phyloP scores from a whole-genome alignment of 495 filamentous ascomycete species.

The Neurospora tetraspora region DNA sequence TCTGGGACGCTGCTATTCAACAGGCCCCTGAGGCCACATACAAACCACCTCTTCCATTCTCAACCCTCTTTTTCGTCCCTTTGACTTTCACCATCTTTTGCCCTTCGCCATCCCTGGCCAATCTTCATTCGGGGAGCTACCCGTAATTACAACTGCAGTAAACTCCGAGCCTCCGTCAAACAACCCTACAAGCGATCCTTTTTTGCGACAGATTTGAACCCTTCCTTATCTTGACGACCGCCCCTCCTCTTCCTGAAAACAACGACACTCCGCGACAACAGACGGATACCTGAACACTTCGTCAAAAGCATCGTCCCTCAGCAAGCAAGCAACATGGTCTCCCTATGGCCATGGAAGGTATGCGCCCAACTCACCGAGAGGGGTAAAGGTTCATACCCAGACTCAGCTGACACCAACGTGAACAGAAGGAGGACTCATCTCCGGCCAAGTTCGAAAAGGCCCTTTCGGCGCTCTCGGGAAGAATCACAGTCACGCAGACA shows the following conservation, averaged over 20 bases:
- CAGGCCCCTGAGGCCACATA: not conserved
- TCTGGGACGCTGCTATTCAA: not conserved
- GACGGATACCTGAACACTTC: not conserved
- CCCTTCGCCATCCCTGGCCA: not conserved
- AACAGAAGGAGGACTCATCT: slow-evolving; percentile 69
- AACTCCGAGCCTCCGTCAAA: not conserved
- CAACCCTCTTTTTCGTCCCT: not conserved
- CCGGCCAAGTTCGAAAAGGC: slow-evolving; percentile 89
- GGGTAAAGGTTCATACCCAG: slow-evolving; percentile 9
- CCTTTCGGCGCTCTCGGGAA: slow-evolving; percentile 66
- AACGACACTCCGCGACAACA: not conserved
- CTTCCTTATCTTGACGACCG: not conserved
- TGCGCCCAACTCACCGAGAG: slow-evolving; percentile 1
- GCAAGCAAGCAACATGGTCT: slow-evolving; percentile 51
- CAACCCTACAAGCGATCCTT: not conserved
- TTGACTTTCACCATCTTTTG: not conserved
- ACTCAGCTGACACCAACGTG: not conserved
- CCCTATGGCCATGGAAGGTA: slow-evolving; percentile 53
- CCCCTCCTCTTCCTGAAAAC: not conserved
- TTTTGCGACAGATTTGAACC: not conserved
- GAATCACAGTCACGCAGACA: slow-evolving; percentile 62
- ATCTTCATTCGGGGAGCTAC: not conserved
- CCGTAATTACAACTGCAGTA: not conserved
- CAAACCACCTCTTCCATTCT: not conserved
- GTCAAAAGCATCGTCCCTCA: not conserved